Base-by-base conservation (phyloP, 192 early-diverging fungal species). In the Umbelopsis ramanniana region DNA sequence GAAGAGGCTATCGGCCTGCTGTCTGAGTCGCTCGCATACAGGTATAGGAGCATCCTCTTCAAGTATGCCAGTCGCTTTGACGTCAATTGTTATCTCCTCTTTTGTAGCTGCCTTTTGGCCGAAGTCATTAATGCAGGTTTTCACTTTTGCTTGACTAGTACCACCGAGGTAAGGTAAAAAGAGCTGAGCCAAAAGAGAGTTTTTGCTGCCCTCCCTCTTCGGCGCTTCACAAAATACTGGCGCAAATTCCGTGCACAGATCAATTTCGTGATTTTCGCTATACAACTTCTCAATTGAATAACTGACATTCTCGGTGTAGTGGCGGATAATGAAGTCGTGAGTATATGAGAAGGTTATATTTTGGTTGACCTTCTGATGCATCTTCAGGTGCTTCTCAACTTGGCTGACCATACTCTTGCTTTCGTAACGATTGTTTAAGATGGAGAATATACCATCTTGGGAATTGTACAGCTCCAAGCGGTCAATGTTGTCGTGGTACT, bases 401-500 rank as follows among this genome's bases (percentile, higher is more conserved):
- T n/a, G 48, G 15, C 48, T 50, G 15, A 21, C 35, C 15, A 19
- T 26, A 37, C 5, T 63, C 26, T 63, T 38, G 77, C 48, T 21
- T 81, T 87, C 35, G 86, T 83, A 0, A 81, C 75, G 66, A 22
- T 22, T 15, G 24, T 75, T 68, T 43, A 48, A 43, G 50, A 88
- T 84, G 7, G 87, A 82, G 72, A 96, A 90, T 73, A 96, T 73
- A 0, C 94, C 94, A 24, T 80, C 78, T 45, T 83, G 78, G 21
- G 82, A 80, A 67, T 89, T 86, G 29, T 89, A 89, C 82, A 94
- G 81, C 26, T 89, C 84, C 26, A 95, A 76, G 57, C 91, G 88
- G 48, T 67, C 75, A 21, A 84, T 69, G 70, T 90, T 90, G 72
- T 88, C 82, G 46, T 83, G 74, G 60, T 83, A 89, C 10, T 75